Evolutionary conservation across 75 land plant genomes (phyloP).

Genomic region (Gnetum montanum): DNA sequence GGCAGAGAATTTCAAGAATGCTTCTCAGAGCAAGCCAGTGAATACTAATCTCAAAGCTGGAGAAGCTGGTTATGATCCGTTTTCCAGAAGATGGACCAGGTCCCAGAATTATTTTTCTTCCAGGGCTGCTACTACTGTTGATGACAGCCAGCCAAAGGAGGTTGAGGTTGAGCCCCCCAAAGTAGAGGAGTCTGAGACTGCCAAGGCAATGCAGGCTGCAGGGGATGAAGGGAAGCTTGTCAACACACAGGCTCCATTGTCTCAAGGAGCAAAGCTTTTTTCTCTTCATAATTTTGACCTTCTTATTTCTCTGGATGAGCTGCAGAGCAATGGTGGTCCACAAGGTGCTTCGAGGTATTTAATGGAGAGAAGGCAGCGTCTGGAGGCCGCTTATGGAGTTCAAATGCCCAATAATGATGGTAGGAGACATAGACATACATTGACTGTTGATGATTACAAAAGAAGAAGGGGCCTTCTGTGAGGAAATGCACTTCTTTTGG

Average conservation of each 20-base stretch:
- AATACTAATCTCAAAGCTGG: slow-evolving; percentile 72
- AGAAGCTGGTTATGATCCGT: slow-evolving; percentile 95
- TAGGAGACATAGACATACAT: slow-evolving; percentile 64
- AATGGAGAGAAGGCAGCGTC: slow-evolving; percentile 68
- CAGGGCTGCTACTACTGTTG: slow-evolving; percentile 2
- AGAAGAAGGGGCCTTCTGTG: slow-evolving; percentile 79
- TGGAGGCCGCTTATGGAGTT: slow-evolving; percentile 74
- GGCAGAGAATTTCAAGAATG: slow-evolving; percentile 85
- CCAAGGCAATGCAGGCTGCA: slow-evolving; percentile 40
- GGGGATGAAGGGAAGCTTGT: slow-evolving; percentile 71
- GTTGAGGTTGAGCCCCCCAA: too few species aligned
- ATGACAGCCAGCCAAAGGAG: neutral
- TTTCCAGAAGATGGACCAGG: slow-evolving; percentile 92
- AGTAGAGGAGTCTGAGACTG: slow-evolving; percentile 3
- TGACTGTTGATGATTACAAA: slow-evolving; percentile 90
- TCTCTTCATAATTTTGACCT: slow-evolving; percentile 70
- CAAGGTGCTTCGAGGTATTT: slow-evolving; percentile 71
- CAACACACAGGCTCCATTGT: slow-evolving; percentile 70
- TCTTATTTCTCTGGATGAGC: slow-evolving; percentile 46
- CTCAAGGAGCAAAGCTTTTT: slow-evolving; percentile 47
- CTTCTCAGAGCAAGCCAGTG: slow-evolving; percentile 65
- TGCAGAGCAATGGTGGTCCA: slow-evolving; percentile 72
- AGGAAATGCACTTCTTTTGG: slow-evolving; percentile 8
- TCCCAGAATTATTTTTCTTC: slow-evolving; percentile 66
- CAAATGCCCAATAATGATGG: slow-evolving; percentile 78